phyloP scores from a whole-genome alignment of 163 green algal genomes.

The Coccomyxa subellipsoidea region DNA sequence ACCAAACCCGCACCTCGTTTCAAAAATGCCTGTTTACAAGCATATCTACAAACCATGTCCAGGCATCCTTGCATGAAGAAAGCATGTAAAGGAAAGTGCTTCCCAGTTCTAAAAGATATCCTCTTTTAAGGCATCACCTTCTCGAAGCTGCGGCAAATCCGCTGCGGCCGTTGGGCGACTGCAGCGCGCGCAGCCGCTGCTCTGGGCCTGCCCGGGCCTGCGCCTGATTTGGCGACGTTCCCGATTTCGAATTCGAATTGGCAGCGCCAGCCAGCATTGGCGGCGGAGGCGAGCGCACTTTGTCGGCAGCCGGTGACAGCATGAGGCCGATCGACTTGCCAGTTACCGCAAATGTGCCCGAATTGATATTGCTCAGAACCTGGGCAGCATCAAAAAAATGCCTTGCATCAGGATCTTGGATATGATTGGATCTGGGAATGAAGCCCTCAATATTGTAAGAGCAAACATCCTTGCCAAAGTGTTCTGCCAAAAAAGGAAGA shows the following conservation, averaged over 20 bases:
- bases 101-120: no score
- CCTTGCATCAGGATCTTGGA: neutral
- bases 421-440: neutral
- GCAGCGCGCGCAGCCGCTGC: neutral
- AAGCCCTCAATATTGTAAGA: neutral
- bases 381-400: neutral
- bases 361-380: neutral
- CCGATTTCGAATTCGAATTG: no score
- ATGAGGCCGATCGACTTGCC: constrained; percentile 9
- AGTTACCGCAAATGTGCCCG: neutral
- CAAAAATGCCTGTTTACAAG: no score
- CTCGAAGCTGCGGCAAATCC: neutral
- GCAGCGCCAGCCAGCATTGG: neutral
- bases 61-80: no score
- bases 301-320: constrained; percentile 14
- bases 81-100: no score
- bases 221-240: neutral
- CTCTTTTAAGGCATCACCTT: neutral
- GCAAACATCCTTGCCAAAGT: neutral
- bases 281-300: neutral
- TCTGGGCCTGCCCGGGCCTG: neutral
- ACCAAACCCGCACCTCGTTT: no score
- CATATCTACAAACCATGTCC: no score
- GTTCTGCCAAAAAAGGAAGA: neutral
- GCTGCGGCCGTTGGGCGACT: neutral